Percentiles rank a stretch among this genome's conserved stretches.
phyloP scores from a whole-genome alignment of 495 filamentous ascomycete genomes.

The Alectoria sarmentosa region DNA sequence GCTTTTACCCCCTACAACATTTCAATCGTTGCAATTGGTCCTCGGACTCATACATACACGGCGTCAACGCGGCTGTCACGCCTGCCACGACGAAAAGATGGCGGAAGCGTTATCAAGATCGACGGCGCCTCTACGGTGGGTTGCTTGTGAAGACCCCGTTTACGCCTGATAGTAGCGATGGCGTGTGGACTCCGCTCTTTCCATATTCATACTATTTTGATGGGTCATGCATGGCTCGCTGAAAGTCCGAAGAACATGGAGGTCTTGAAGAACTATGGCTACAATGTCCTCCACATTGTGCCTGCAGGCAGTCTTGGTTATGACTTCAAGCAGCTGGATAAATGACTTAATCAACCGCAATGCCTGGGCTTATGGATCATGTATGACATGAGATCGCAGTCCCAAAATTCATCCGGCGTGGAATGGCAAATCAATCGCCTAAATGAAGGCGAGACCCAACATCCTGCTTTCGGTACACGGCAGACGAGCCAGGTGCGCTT shows the following conservation, averaged over 20 bases:
- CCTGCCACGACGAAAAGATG: conserved; percentile 47
- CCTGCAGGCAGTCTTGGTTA: conserved; percentile 31
- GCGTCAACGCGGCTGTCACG: conserved; percentile 44
- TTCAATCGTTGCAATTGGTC: conserved; percentile 21
- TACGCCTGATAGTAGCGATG: conserved; percentile 19
- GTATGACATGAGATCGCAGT: conserved; percentile 58
- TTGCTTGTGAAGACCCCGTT: conserved; percentile 35
- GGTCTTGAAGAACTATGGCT: conserved; percentile 44
- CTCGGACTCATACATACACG: conserved; percentile 36
- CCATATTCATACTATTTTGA: conserved; percentile 60
- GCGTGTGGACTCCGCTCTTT: conserved; percentile 44
- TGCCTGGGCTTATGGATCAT: conserved; percentile 51
- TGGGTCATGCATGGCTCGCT: conserved; percentile 50
- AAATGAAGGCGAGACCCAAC: conserved; percentile 43
- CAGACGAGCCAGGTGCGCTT: conserved; percentile 49
- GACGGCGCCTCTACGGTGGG: conserved; percentile 55
- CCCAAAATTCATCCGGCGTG: conserved; percentile 50
- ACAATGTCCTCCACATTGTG: conserved; percentile 48
- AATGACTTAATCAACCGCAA: conserved; percentile 50
- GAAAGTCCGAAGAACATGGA: conserved; percentile 34
- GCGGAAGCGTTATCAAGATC: conserved; percentile 54
- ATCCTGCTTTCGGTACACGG: conserved; percentile 60
- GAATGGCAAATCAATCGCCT: conserved; percentile 45
- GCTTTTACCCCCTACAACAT: conserved; percentile 40
- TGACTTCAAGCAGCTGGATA: conserved; percentile 34